Evolutionary conservation across 768 basidiomycete species (phyloP).

Genomic region (Mycena chlorophos): DNA sequence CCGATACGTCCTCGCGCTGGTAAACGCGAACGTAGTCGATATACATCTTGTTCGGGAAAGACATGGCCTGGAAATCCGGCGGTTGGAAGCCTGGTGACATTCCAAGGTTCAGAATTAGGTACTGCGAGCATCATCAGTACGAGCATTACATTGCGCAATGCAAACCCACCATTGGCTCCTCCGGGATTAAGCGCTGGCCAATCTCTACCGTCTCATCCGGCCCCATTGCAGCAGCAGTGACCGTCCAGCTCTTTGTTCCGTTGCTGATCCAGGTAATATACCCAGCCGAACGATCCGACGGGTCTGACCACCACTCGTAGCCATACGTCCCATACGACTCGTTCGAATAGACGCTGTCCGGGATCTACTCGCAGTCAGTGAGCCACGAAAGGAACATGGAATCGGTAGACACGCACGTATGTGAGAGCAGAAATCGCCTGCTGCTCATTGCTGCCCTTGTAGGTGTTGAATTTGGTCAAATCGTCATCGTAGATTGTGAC

Average conservation of each 20-base stretch:
- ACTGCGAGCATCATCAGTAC: constrained; percentile 41
- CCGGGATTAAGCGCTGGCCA: constrained; percentile 70
- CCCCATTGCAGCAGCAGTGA: constrained; percentile 65
- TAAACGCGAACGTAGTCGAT: constrained; percentile 93
- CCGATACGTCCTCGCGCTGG: constrained; percentile 70
- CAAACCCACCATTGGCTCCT: constrained; percentile 85
- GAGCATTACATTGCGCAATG: constrained; percentile 9
- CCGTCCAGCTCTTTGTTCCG: constrained; percentile 68
- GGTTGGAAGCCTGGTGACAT: constrained; percentile 76
- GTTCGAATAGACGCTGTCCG: constrained; percentile 56
- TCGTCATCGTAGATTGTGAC: constrained; percentile 52
- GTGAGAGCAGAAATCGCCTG: constrained; percentile 73
- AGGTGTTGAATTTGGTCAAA: constrained; percentile 60
- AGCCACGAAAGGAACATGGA: too few relatives aligned
- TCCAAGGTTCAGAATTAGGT: constrained; percentile 83
- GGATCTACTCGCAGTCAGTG: too few relatives aligned
- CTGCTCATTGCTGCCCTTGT: constrained; percentile 71
- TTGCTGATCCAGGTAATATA: constrained; percentile 84
- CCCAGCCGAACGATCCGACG: constrained; percentile 61
- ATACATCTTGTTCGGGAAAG: constrained; percentile 78
- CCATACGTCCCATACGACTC: constrained; percentile 61
- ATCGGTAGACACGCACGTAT: too few relatives aligned
- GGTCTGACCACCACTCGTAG: constrained; percentile 80
- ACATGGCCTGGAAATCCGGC: constrained; percentile 67
- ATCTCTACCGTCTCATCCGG: constrained; percentile 61